Evolutionary conservation across 2,329 filamentous ascomycete genomes (phyloP).

Genomic region (Rhexocercosporidium sp.): DNA sequence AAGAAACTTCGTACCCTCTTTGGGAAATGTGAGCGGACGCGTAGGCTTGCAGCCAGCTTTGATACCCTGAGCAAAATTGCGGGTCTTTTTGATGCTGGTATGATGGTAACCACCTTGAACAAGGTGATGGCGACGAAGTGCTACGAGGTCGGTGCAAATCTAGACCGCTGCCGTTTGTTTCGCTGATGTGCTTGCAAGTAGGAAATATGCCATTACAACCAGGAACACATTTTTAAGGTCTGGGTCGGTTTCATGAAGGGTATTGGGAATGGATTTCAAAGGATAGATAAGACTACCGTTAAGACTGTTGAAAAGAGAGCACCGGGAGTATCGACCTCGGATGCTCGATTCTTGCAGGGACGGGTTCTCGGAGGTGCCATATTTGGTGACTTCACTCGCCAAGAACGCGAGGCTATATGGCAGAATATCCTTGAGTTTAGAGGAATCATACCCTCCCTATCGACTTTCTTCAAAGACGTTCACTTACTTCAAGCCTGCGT

Average conservation of each 20-base stretch:
- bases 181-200: too few relatives aligned
- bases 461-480: conserved; percentile 30
- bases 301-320: conserved; percentile 24
- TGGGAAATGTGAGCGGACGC: background rate
- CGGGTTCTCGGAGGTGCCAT: conserved; percentile 18
- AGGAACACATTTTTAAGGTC: conserved; percentile 15
- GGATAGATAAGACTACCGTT: conserved; percentile 28
- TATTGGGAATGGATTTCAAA: conserved; percentile 11
- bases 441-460: conserved; percentile 26
- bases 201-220: conserved; percentile 30
- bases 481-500: conserved; percentile 22
- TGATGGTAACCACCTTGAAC: conserved; percentile 28
- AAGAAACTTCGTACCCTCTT: conserved; percentile 26
- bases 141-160: conserved; percentile 20
- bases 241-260: conserved; percentile 20
- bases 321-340: conserved; percentile 22
- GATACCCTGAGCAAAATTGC: conserved; percentile 23
- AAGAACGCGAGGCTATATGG: conserved; percentile 28
- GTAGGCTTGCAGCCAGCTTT: conserved; percentile 23
- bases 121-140: conserved; percentile 24
- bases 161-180: too few relatives aligned
- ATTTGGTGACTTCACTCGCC: conserved; percentile 25
- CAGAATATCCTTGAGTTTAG: conserved; percentile 21
- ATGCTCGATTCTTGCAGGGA: conserved; percentile 22
- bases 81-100: conserved; percentile 26